Conservation (phyloP, 2,329 filamentous ascomycete species). For the Phoma sp. region DNA sequence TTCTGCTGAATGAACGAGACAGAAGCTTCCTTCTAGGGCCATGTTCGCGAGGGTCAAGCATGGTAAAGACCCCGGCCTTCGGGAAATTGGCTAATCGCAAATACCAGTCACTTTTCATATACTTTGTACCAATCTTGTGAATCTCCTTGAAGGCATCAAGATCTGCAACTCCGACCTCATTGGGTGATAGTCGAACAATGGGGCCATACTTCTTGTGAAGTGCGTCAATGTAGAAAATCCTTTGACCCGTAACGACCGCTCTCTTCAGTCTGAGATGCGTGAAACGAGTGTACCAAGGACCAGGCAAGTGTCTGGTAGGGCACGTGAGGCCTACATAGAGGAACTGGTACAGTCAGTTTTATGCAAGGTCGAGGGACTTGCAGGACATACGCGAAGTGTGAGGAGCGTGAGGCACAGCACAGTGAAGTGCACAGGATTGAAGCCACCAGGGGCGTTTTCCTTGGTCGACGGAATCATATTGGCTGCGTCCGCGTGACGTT, state of each 20-base stretch:
- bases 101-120: conserved; percentile 40
- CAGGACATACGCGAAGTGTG: conserved; percentile 2
- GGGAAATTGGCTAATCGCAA: conserved; percentile 31
- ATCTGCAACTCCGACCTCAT: conserved; percentile 40
- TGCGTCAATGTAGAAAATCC: conserved; percentile 49
- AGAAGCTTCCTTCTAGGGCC: conserved; percentile 45
- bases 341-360: conserved; percentile 19
- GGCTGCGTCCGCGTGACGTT: neutral
- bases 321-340: conserved; percentile 34
- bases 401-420: conserved; percentile 12
- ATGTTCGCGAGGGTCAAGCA: conserved; percentile 46
- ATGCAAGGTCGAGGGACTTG: neutral
- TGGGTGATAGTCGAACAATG: conserved; percentile 40
- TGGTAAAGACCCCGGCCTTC: conserved; percentile 45
- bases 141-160: conserved; percentile 39
- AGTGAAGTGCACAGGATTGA: conserved; percentile 17
- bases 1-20: conserved; percentile 46
- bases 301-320: conserved; percentile 35
- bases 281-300: conserved; percentile 43
- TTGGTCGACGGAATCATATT: conserved; percentile 5
- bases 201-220: conserved; percentile 46
- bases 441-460: neutral
- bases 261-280: conserved; percentile 47
- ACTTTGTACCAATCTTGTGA: conserved; percentile 39
- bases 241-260: conserved; percentile 46